Percentiles rank a stretch among this genome's conserved stretches.
Conservation (phyloP, 768 basidiomycete genomes). For the Trichaptum fuscoviolaceum region DNA sequence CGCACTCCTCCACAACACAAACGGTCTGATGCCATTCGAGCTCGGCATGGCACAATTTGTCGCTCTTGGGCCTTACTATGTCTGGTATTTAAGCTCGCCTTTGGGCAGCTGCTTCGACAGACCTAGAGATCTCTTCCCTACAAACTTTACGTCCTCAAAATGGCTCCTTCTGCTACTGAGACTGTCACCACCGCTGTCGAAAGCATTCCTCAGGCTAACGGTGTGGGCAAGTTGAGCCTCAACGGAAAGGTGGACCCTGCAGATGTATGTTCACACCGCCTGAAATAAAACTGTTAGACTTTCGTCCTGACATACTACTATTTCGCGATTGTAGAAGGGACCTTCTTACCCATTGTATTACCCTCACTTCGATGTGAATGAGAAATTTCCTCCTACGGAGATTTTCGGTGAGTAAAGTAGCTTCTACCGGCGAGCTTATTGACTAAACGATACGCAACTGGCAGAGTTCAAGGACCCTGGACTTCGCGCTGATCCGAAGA, state of each 20-base stretch:
- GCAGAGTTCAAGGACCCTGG: slow-evolving; percentile 31
- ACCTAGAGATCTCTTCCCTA: background rate
- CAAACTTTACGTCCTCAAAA: background rate
- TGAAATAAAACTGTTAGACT: background rate
- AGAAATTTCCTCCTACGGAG: slow-evolving; percentile 47
- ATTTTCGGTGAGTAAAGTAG: slow-evolving; percentile 34
- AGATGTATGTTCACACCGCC: background rate
- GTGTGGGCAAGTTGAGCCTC: background rate
- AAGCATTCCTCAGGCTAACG: background rate
- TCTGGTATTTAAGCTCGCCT: background rate
- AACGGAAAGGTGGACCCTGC: background rate
- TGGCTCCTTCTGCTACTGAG: slow-evolving; percentile 4
- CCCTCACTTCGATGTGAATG: slow-evolving; percentile 39
- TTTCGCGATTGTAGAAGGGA: slow-evolving; percentile 22
- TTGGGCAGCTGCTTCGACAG: background rate
- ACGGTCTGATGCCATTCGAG: background rate
- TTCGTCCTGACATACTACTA: background rate
- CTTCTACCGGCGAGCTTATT: background rate
- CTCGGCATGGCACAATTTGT: background rate
- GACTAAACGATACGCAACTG: background rate
- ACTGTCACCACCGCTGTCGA: background rate
- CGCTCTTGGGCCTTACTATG: background rate
- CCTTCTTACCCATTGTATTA: slow-evolving; percentile 46
- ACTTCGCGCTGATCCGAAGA: slow-evolving; percentile 41
- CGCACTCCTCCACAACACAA: background rate